Percentiles rank a stretch among this genome's conserved stretches.
Evolutionary conservation across 2,329 filamentous ascomycete genomes (phyloP).

Genomic region (Stagonosporopsis cucurbitacearum): DNA sequence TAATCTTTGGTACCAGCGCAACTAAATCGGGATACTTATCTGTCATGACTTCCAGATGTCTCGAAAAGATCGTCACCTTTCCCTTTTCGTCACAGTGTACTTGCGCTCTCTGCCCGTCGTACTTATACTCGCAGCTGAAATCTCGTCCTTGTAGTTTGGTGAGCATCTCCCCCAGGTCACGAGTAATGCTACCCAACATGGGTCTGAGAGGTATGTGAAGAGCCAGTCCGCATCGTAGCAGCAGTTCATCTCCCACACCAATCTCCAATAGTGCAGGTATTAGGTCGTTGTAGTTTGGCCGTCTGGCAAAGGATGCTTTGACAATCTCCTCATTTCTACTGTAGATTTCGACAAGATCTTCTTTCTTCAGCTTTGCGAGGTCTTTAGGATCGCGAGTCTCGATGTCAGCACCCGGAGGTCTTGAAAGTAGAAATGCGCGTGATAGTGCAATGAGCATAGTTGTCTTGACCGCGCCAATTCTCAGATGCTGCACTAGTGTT

Average conservation of each 20-base stretch:
- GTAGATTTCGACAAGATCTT: slow-evolving; percentile 78
- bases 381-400: slow-evolving; percentile 59
- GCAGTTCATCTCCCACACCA: slow-evolving; percentile 79
- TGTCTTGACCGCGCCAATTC: slow-evolving; percentile 96
- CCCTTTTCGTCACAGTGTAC: slow-evolving; percentile 87
- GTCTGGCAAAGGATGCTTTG: slow-evolving; percentile 88
- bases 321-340: slow-evolving; percentile 80
- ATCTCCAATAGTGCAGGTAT: slow-evolving; percentile 83
- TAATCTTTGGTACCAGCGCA: slow-evolving; percentile 81
- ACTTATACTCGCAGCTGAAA: slow-evolving; percentile 96
- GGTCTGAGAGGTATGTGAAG: slow-evolving; percentile 87
- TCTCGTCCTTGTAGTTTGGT: slow-evolving; percentile 86
- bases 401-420: slow-evolving; percentile 69
- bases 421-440: slow-evolving; percentile 83
- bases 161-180: slow-evolving; percentile 92
- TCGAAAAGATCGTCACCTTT: slow-evolving; percentile 91
- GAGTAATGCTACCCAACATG: slow-evolving; percentile 95
- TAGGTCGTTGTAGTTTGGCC: slow-evolving; percentile 92
- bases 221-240: slow-evolving; percentile 78
- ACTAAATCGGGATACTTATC: slow-evolving; percentile 97
- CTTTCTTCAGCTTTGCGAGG: slow-evolving; percentile 77
- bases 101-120: slow-evolving; percentile 94
- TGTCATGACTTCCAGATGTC: slow-evolving; percentile 95
- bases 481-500: slow-evolving; percentile 89
- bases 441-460: slow-evolving; percentile 96